These are phyloP conservation scores for Ophioceras dolichostomum DNA, from an alignment of 2,329 filamentous ascomycete species.

Conservation along the genomic window DNA sequence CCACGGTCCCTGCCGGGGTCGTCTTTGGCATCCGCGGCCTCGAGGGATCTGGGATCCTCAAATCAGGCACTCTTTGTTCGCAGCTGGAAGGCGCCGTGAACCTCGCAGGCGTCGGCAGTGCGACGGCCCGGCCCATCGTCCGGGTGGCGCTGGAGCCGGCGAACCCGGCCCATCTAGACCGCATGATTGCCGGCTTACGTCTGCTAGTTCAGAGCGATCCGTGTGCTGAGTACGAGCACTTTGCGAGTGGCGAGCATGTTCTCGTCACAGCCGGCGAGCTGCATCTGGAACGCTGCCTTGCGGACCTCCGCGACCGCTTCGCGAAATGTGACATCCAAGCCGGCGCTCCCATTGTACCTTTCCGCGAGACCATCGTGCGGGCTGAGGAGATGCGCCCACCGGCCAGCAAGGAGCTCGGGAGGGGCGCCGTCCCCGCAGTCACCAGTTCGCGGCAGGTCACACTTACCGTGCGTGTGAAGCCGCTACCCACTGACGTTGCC, in stretches of 20 bases:
- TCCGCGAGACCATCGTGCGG: slow-evolving; percentile 80
- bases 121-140: slow-evolving; percentile 81
- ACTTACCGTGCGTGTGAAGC: slow-evolving; percentile 63
- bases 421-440: slow-evolving; percentile 63
- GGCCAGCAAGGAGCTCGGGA: slow-evolving; percentile 71
- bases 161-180: slow-evolving; percentile 81
- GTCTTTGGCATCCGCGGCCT: slow-evolving; percentile 92
- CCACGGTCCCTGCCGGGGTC: slow-evolving; percentile 80
- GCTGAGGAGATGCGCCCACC: slow-evolving; percentile 87
- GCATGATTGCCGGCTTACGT: slow-evolving; percentile 82
- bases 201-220: slow-evolving; percentile 90
- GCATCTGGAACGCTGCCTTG: slow-evolving; percentile 86
- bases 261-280: slow-evolving; percentile 87
- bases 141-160: slow-evolving; percentile 89
- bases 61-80: slow-evolving; percentile 88
- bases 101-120: slow-evolving; percentile 66
- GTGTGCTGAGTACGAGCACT: slow-evolving; percentile 89
- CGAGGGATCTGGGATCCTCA: slow-evolving; percentile 76
- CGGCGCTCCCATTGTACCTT: slow-evolving; percentile 89
- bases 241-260: slow-evolving; percentile 88
- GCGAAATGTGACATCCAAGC: slow-evolving; percentile 91
- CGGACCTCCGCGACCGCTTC: slow-evolving; percentile 85
- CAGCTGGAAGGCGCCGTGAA: slow-evolving; percentile 79
- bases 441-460: slow-evolving; percentile 82
- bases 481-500: slow-evolving; percentile 65